Evolutionary conservation across 768 basidiomycete species (phyloP).

Genomic region (Amanita molliuscula): DNA sequence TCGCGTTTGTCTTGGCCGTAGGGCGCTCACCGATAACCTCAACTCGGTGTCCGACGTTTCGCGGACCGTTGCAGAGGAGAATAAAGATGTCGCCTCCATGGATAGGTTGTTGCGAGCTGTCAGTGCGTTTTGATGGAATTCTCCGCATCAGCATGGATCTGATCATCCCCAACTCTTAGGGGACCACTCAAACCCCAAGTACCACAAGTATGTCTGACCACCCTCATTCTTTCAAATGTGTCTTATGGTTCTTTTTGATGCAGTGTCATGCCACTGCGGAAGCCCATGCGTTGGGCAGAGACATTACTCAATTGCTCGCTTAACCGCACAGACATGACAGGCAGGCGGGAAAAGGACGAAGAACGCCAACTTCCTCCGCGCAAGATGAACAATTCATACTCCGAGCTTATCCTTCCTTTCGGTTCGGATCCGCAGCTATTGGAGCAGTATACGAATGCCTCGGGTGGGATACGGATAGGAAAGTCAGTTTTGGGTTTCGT

Average conservation of each 20-base stretch:
- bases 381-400: slow-evolving; percentile 64
- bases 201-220: slow-evolving; percentile 30
- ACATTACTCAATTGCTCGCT: slow-evolving; percentile 32
- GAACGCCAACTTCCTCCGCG: slow-evolving; percentile 22
- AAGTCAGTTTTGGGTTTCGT: slow-evolving; percentile 26
- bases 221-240: background rate
- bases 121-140: slow-evolving; percentile 30
- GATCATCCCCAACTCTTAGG: slow-evolving; percentile 21
- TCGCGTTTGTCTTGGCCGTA: background rate
- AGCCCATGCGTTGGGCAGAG: slow-evolving; percentile 47
- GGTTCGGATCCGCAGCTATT: slow-evolving; percentile 44
- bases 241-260: background rate
- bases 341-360: slow-evolving; percentile 6
- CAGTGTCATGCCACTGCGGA: slow-evolving; percentile 50
- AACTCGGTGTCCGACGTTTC: slow-evolving; percentile 7
- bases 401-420: slow-evolving; percentile 57
- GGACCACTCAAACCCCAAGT: slow-evolving; percentile 40
- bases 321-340: slow-evolving; percentile 7
- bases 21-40: background rate
- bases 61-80: slow-evolving; percentile 35
- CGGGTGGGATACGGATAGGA: slow-evolving; percentile 61
- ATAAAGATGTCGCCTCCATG: slow-evolving; percentile 47
- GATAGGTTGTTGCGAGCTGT: slow-evolving; percentile 43
- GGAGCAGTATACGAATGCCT: slow-evolving; percentile 63
- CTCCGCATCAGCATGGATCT: background rate